These are phyloP conservation scores for Verticillium nonalfalfae DNA, from an alignment of 2,329 filamentous ascomycete genomes.

Conservation along the genomic window DNA sequence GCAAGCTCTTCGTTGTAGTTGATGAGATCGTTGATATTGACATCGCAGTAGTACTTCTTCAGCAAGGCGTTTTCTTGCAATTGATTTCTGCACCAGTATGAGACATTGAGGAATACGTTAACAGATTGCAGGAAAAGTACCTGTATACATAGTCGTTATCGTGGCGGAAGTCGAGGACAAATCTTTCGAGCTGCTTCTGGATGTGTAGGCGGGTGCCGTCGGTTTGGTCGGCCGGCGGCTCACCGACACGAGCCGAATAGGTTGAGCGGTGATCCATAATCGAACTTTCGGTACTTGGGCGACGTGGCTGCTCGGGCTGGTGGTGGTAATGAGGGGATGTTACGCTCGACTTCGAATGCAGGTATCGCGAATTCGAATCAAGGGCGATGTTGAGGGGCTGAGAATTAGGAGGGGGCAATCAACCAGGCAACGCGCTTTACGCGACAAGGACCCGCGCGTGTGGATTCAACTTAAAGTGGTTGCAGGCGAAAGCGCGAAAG, in stretches of 20 bases:
- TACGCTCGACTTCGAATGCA: background rate
- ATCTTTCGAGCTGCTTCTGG: constrained; percentile 77
- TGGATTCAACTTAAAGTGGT: constrained; percentile 21
- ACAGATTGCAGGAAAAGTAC: constrained; percentile 35
- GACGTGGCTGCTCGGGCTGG: background rate
- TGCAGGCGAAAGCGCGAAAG: constrained; percentile 13
- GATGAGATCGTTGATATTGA: constrained; percentile 93
- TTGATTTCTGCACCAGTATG: constrained; percentile 63
- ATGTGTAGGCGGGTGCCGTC: constrained; percentile 66
- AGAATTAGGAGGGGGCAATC: constrained; percentile 1
- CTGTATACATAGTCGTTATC: constrained; percentile 95
- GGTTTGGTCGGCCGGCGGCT: constrained; percentile 56
- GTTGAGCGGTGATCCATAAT: constrained; percentile 82
- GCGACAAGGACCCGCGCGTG: constrained; percentile 10
- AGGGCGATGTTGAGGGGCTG: background rate
- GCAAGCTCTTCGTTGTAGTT: constrained; percentile 94
- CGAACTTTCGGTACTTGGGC: background rate
- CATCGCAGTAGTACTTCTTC: constrained; percentile 92
- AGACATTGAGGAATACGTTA: background rate
- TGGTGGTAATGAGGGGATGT: background rate
- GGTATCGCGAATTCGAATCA: background rate
- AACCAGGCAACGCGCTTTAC: constrained; percentile 1
- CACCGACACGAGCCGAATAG: constrained; percentile 78
- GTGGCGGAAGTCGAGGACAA: constrained; percentile 88
- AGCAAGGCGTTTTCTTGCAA: constrained; percentile 89